Percentiles rank a stretch among this genome's conserved stretches.
phyloP scores from a whole-genome alignment of 2,329 filamentous ascomycete genomes.

The Sporothrix schenckii region DNA sequence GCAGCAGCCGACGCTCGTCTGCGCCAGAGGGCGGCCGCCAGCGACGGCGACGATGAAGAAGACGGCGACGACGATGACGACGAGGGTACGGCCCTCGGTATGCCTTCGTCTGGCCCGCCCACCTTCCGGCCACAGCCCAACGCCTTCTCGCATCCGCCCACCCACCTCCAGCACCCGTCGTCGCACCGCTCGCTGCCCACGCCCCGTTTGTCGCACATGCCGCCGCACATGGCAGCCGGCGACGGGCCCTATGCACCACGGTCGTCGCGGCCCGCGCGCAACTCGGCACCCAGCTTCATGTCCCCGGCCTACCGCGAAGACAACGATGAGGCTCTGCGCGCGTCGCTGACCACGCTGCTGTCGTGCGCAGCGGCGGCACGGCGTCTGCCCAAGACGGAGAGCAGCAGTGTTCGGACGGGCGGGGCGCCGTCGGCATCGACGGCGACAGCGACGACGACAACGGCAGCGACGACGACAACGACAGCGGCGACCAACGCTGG shows the following conservation, averaged over 20 bases:
- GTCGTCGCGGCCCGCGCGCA: slow-evolving; percentile 50
- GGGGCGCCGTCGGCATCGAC: slow-evolving; percentile 42
- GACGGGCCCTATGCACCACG: slow-evolving; percentile 37
- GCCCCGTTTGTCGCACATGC: slow-evolving; percentile 35
- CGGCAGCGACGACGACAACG: neutral
- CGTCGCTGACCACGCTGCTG: slow-evolving; percentile 90
- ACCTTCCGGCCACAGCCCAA: slow-evolving; percentile 86
- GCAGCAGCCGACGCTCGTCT: slow-evolving; percentile 17
- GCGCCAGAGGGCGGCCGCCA: slow-evolving; percentile 43
- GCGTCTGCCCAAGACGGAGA: slow-evolving; percentile 69
- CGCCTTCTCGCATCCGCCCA: slow-evolving; percentile 82
- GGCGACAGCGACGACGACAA: slow-evolving; percentile 32
- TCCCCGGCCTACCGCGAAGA: slow-evolving; percentile 78
- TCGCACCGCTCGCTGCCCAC: slow-evolving; percentile 56
- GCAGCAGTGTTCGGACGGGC: slow-evolving; percentile 29
- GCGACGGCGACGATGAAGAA: slow-evolving; percentile 41
- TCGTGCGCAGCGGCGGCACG: slow-evolving; percentile 93
- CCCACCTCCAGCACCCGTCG: slow-evolving; percentile 47
- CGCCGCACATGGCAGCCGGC: neutral
- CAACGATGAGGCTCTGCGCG: slow-evolving; percentile 88
- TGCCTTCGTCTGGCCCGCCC: slow-evolving; percentile 52
- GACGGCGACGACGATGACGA: slow-evolving; percentile 56
- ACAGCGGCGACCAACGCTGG: slow-evolving; percentile 43
- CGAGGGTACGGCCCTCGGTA: slow-evolving; percentile 78
- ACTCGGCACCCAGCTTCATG: slow-evolving; percentile 62